Evolutionary conservation across 116 monocot genomes (phyloP).

Genomic region (Cymodocea nodosa): DNA sequence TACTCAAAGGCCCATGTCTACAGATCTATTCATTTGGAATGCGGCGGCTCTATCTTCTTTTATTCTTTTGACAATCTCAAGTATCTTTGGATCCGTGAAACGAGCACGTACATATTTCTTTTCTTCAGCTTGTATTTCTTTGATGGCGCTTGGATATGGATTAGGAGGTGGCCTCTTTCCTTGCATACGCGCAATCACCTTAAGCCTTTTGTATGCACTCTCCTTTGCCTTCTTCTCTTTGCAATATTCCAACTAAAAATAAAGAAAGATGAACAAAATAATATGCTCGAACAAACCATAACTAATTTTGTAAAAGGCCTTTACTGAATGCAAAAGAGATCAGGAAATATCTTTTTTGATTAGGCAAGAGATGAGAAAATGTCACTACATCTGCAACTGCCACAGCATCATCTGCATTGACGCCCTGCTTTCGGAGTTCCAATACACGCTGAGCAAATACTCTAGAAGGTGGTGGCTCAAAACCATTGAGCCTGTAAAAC

Average conservation of each 20-base stretch:
- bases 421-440: constrained; percentile 62
- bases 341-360: no score
- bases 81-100: constrained; percentile 73
- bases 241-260: constrained; percentile 59
- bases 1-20: constrained; percentile 1
- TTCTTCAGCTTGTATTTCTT: constrained; percentile 86
- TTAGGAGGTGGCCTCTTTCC: constrained; percentile 74
- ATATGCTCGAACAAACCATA: not conserved
- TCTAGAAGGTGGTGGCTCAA: constrained; percentile 76
- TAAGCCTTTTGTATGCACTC: constrained; percentile 60
- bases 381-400: constrained; percentile 73
- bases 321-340: not conserved
- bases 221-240: constrained; percentile 79
- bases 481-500: constrained; percentile 44
- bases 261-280: not conserved
- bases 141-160: constrained; percentile 75
- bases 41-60: constrained; percentile 44
- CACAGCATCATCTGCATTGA: constrained; percentile 74
- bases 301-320: not conserved
- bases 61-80: constrained; percentile 58
- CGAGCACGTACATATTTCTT: constrained; percentile 56
- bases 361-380: not conserved
- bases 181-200: constrained; percentile 34
- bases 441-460: constrained; percentile 82
- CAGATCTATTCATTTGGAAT: constrained; percentile 13